Evolutionary conservation across 2,329 filamentous ascomycete species (phyloP).

Genomic region (Elsinoe australis): DNA sequence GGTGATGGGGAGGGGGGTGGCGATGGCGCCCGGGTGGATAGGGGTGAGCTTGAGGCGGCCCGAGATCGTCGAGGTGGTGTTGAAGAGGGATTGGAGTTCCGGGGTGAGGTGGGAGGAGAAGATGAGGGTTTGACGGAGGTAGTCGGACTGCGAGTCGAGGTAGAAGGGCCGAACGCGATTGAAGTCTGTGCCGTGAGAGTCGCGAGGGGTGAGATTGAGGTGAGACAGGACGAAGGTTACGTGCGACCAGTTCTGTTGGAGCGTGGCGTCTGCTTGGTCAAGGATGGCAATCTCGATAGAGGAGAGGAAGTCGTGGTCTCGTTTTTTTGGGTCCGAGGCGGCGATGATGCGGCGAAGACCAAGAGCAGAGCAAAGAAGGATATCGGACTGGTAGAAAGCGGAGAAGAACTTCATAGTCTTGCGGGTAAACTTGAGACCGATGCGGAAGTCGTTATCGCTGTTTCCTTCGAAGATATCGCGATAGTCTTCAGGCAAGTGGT

Average conservation of each 20-base stretch:
- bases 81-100: constrained; percentile 74
- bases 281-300: constrained; percentile 87
- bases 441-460: constrained; percentile 92
- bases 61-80: constrained; percentile 68
- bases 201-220: constrained; percentile 81
- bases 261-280: constrained; percentile 84
- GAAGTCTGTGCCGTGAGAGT: constrained; percentile 89
- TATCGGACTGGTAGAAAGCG: constrained; percentile 92
- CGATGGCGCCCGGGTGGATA: constrained; percentile 63
- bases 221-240: constrained; percentile 86
- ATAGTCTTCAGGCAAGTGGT: constrained; percentile 78
- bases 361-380: constrained; percentile 83
- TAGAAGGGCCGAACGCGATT: constrained; percentile 86
- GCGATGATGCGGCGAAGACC: constrained; percentile 87
- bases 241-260: constrained; percentile 99
- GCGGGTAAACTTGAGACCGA: constrained; percentile 93
- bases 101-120: constrained; percentile 79
- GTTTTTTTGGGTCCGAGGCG: constrained; percentile 60
- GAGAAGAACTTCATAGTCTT: constrained; percentile 94
- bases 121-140: constrained; percentile 79
- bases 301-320: constrained; percentile 83
- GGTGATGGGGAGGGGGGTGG: constrained; percentile 46
- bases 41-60: constrained; percentile 67
- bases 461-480: constrained; percentile 85
- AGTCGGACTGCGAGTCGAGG: constrained; percentile 72